These are phyloP conservation scores for Tuber calosporum DNA, from an alignment of 495 filamentous ascomycete genomes.

Conservation along the genomic window DNA sequence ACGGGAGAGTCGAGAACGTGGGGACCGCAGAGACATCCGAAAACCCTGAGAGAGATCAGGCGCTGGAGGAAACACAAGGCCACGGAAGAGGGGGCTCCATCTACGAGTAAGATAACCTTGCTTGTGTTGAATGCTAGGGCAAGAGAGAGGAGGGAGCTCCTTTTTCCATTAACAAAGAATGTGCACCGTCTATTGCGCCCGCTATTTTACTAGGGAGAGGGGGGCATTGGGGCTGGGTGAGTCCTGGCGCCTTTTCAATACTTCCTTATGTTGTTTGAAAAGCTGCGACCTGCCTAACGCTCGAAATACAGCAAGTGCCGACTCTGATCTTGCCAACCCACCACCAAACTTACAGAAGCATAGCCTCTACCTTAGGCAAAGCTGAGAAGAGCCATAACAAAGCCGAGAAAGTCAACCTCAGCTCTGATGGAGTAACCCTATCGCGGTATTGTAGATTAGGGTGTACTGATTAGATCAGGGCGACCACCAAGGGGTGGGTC, in stretches of 20 bases:
- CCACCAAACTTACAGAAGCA: slow-evolving; percentile 41
- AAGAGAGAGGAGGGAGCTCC: neutral
- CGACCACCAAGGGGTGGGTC: no score
- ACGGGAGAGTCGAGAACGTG: neutral
- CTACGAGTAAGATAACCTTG: slow-evolving; percentile 7
- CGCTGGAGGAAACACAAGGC: neutral
- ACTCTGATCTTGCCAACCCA: slow-evolving; percentile 46
- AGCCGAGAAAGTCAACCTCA: slow-evolving; percentile 17
- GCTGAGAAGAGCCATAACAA: slow-evolving; percentile 20
- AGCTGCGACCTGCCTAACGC: slow-evolving; percentile 33
- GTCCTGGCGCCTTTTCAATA: slow-evolving; percentile 32
- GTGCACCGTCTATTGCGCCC: neutral
- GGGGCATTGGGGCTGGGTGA: slow-evolving; percentile 57
- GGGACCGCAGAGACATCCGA: neutral
- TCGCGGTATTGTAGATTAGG: no score
- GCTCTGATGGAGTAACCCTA: no score
- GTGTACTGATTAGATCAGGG: no score
- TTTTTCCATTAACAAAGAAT: neutral
- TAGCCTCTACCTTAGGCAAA: slow-evolving; percentile 20
- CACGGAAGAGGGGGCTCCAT: slow-evolving; percentile 10
- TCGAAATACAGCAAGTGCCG: slow-evolving; percentile 49
- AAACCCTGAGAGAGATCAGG: neutral
- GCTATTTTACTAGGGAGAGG: slow-evolving; percentile 37
- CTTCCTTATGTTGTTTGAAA: slow-evolving; percentile 5
- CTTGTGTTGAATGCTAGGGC: neutral